phyloP scores from a whole-genome alignment of 2,329 filamentous ascomycete species.

The Fusarium bulbicola region DNA sequence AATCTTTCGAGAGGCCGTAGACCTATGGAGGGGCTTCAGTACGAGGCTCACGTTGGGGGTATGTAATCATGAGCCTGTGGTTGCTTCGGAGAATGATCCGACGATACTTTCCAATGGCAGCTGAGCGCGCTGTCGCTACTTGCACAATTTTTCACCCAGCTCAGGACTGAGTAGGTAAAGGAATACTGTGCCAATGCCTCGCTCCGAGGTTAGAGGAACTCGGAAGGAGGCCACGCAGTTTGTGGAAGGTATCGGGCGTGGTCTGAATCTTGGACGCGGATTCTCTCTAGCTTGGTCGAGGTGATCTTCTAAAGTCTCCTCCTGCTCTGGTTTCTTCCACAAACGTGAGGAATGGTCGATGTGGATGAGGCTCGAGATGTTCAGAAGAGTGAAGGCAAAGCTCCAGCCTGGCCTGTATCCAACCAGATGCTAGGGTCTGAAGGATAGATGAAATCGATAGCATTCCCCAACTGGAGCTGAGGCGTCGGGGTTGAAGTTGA shows the following conservation, averaged over 20 bases:
- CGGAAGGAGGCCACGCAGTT: background rate
- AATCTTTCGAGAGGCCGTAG: too few relatives aligned
- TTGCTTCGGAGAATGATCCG: too few relatives aligned
- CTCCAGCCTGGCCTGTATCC: background rate
- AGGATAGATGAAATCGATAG: background rate
- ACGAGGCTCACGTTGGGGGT: too few relatives aligned
- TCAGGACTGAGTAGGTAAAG: background rate
- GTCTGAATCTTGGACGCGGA: background rate
- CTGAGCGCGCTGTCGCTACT: background rate
- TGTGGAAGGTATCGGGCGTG: background rate
- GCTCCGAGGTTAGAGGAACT: background rate
- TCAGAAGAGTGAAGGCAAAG: background rate
- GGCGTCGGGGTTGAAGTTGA: rapidly evolving
- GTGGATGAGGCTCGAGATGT: background rate
- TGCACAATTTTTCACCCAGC: rapidly evolving
- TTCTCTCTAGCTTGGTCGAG: background rate
- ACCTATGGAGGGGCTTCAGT: too few relatives aligned
- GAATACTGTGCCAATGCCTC: background rate
- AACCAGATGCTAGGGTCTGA: background rate
- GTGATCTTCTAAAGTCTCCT: rapidly evolving
- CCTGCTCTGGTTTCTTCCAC: background rate
- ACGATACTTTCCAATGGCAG: background rate
- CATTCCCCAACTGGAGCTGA: background rate
- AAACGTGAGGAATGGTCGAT: background rate
- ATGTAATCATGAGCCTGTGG: too few relatives aligned